A percentile compares a stretch with the other conserved stretches of the same genome.
phyloP scores from a whole-genome alignment of 2,329 filamentous ascomycete genomes.

The Venturia carpophila region DNA sequence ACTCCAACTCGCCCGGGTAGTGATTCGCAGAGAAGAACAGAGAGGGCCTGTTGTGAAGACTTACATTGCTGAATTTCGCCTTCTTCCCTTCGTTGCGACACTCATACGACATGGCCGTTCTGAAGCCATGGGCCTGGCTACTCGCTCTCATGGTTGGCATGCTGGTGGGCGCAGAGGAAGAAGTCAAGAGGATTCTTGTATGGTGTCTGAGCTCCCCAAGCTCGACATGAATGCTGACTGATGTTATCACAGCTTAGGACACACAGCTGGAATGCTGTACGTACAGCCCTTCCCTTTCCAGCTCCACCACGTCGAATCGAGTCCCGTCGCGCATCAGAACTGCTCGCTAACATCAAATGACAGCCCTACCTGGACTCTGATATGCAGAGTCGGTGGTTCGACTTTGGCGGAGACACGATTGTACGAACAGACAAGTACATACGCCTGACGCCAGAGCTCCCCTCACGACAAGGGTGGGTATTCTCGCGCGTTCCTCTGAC shows the following conservation, averaged over 20 bases:
- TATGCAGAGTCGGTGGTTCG: conserved; percentile 97
- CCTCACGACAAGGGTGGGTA: conserved; percentile 86
- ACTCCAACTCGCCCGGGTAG: background rate
- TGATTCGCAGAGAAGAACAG: background rate
- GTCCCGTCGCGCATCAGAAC: background rate
- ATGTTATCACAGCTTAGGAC: conserved; percentile 60
- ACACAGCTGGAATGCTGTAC: conserved; percentile 54
- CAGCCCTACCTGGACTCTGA: conserved; percentile 96
- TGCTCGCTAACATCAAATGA: background rate
- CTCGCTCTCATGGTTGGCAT: conserved; percentile 21
- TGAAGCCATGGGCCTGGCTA: conserved; percentile 25
- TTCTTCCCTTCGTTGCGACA: conserved; percentile 27
- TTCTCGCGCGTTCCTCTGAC: conserved; percentile 92
- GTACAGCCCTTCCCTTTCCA: background rate
- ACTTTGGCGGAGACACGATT: conserved; percentile 94
- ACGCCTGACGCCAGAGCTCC: conserved; percentile 81
- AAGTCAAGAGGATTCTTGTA: conserved; percentile 60
- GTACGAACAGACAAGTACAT: conserved; percentile 74
- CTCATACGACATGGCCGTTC: background rate
- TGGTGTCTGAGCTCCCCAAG: conserved; percentile 27
- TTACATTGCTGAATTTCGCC: background rate
- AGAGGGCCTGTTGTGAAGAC: background rate
- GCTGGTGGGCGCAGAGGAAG: conserved; percentile 28
- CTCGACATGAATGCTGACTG: conserved; percentile 23
- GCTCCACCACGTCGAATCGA: background rate